A percentile compares a stretch with the other conserved stretches of the same genome.
These are phyloP conservation scores for Dictyostelium citrinum DNA, from an alignment of 78 protist genomes.

Conservation along the genomic window DNA sequence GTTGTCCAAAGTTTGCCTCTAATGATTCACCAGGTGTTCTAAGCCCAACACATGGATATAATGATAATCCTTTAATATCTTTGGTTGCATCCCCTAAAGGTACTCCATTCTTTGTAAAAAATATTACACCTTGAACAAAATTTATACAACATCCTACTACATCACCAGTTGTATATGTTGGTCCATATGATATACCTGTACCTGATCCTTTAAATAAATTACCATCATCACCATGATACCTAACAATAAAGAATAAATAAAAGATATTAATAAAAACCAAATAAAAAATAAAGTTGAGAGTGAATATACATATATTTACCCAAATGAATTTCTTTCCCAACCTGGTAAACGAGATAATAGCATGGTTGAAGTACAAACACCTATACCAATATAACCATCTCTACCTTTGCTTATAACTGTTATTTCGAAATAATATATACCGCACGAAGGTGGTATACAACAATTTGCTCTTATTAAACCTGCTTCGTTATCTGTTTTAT, in stretches of 20 bases:
- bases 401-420: conserved; percentile 76
- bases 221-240: conserved; percentile 91
- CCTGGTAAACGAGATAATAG: conserved; percentile 79
- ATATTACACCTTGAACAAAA: conserved; percentile 68
- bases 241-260: too few relatives aligned
- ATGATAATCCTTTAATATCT: conserved; percentile 15
- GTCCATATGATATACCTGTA: conserved; percentile 75
- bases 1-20: conserved; percentile 88
- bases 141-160: conserved; percentile 82
- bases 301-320: conserved; percentile 7
- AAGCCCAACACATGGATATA: conserved; percentile 85
- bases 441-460: conserved; percentile 78
- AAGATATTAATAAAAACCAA: too few relatives aligned
- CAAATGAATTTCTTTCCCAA: conserved; percentile 86
- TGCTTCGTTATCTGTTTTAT: conserved; percentile 77
- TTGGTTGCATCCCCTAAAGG: conserved; percentile 51
- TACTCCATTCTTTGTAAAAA: conserved; percentile 87
- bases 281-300: too few relatives aligned
- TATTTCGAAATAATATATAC: conserved; percentile 86
- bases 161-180: conserved; percentile 81
- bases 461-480: conserved; percentile 68
- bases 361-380: conserved; percentile 57
- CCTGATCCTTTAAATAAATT: conserved; percentile 79
- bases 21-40: conserved; percentile 79
- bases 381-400: conserved; percentile 89